Percentiles rank a stretch among this genome's conserved stretches.
Evolutionary conservation across 345 rosid genomes (phyloP).

Genomic region (Leavenworthia alabamica): DNA sequence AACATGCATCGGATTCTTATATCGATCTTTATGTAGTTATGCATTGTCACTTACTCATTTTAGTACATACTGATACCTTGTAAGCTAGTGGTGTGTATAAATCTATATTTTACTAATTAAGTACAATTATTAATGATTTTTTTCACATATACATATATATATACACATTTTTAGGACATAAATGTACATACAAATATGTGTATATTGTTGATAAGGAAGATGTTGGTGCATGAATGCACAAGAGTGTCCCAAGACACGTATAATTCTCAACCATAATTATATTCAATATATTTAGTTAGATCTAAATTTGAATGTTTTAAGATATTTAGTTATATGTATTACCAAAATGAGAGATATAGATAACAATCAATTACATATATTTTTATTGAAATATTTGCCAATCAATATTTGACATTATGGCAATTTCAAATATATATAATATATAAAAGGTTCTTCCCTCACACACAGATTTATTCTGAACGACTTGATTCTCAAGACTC

Average conservation of each 20-base stretch:
- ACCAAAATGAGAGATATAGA: neutral
- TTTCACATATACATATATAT: neutral
- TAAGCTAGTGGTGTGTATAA: conserved; percentile 3
- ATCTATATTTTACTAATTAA: neutral
- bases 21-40: neutral
- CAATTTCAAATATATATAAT: conserved; percentile 3
- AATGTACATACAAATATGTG: neutral
- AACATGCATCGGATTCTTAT: conserved; percentile 21
- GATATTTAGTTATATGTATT: neutral
- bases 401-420: conserved; percentile 11
- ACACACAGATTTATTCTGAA: conserved; percentile 3
- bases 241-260: neutral
- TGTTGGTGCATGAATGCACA: conserved; percentile 3
- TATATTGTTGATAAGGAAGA: no score
- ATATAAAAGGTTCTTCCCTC: conserved; percentile 2
- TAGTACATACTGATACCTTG: conserved; percentile 4
- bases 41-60: neutral
- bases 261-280: neutral
- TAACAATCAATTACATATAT: neutral
- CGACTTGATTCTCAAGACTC: conserved; percentile 18
- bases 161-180: neutral
- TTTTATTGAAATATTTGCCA: conserved; percentile 1
- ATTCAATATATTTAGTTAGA: no score
- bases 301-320: no score
- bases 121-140: neutral